These are phyloP conservation scores for Trichoderma asperellum DNA, from an alignment of 2,329 filamentous ascomycete genomes.

Conservation along the genomic window DNA sequence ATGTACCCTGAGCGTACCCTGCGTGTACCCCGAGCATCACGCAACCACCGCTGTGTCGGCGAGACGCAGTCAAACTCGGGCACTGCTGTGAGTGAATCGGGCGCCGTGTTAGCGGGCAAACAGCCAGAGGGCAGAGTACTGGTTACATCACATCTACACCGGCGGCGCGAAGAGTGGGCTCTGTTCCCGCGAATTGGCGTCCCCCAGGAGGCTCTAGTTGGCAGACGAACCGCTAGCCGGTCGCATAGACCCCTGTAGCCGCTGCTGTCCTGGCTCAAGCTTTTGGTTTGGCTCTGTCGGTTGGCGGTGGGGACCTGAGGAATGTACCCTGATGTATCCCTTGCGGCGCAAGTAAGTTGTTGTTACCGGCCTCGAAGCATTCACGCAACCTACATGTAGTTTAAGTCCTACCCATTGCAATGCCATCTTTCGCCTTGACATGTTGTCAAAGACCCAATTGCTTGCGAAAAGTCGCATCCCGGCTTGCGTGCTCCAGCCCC, in stretches of 20 bases:
- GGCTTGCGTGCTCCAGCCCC: neutral
- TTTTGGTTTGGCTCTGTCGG: neutral
- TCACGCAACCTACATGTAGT: no score
- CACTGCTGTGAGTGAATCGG: neutral
- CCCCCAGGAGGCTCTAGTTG: neutral
- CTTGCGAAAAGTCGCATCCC: no score
- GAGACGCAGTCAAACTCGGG: neutral
- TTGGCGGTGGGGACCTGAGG: neutral
- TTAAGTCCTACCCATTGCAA: neutral
- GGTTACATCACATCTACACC: neutral
- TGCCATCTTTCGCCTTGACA: no score
- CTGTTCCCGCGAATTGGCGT: neutral
- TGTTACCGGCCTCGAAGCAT: no score
- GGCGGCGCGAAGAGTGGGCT: neutral
- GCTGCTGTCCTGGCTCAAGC: neutral
- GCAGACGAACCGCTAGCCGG: neutral
- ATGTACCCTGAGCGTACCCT: conserved; percentile 3
- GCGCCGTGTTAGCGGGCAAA: neutral
- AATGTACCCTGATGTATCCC: neutral
- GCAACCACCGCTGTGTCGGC: neutral
- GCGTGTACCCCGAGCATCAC: neutral
- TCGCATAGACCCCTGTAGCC: neutral
- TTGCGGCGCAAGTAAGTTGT: neutral
- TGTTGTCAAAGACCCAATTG: neutral
- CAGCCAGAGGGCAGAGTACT: neutral